phyloP scores from a whole-genome alignment of 1,139 yeast genomes.

The Scheffersomyces quercinus region DNA sequence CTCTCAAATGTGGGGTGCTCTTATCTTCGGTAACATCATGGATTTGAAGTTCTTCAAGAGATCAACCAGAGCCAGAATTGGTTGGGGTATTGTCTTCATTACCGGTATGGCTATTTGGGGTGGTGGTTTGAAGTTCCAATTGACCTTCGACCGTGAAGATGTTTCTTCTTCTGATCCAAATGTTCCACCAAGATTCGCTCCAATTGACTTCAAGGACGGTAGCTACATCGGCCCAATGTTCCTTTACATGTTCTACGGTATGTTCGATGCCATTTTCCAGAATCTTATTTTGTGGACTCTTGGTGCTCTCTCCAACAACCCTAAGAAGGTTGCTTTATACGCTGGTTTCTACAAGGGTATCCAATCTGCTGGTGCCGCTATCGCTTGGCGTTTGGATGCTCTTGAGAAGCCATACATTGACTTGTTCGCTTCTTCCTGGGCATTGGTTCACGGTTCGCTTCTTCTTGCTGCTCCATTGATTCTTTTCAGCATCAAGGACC shows the following conservation, averaged over 20 bases:
- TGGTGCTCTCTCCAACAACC: conserved; percentile 60
- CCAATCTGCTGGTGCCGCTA: conserved; percentile 65
- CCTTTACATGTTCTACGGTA: conserved; percentile 61
- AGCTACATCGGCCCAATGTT: conserved; percentile 59
- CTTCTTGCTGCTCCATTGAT: conserved; percentile 29
- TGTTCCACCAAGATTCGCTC: conserved; percentile 16
- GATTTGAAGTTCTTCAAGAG: conserved; percentile 46
- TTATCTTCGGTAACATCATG: conserved; percentile 46
- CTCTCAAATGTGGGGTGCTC: conserved; percentile 60
- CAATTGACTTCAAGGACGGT: conserved; percentile 48
- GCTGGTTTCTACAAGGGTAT: conserved; percentile 65
- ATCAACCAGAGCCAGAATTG: conserved; percentile 47
- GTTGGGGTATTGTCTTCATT: conserved; percentile 44
- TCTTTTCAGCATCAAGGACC: conserved; percentile 45
- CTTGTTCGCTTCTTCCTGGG: conserved; percentile 60
- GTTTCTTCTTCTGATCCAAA: conserved; percentile 14
- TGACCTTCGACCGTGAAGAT: conserved; percentile 42
- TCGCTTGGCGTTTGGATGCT: conserved; percentile 62
- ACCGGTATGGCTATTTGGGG: conserved; percentile 58
- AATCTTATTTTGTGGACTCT: conserved; percentile 55
- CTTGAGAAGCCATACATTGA: conserved; percentile 38
- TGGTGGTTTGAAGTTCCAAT: conserved; percentile 58
- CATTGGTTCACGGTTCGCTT: conserved; percentile 50
- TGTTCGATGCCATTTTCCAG: conserved; percentile 60
- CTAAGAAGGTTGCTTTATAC: conserved; percentile 56